These are phyloP conservation scores for Epichloe sibirici DNA, from an alignment of 2,329 filamentous ascomycete species.

Conservation along the genomic window DNA sequence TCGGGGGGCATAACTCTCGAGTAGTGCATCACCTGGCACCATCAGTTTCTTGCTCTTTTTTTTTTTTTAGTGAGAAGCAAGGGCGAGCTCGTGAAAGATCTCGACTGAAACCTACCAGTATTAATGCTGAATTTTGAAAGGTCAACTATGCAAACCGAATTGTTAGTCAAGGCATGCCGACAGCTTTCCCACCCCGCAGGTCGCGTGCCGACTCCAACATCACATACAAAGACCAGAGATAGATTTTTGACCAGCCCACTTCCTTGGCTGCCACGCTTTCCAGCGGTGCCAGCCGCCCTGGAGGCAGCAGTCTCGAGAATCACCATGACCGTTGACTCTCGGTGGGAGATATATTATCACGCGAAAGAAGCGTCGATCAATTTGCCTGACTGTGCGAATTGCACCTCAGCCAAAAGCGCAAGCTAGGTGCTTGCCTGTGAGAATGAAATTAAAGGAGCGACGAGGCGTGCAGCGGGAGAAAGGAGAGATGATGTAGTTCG, in stretches of 20 bases:
- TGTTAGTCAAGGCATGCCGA: conserved; percentile 6
- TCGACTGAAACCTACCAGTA: conserved; percentile 40
- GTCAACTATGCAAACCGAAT: conserved; percentile 44
- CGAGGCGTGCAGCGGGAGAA: not conserved
- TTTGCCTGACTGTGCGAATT: not conserved
- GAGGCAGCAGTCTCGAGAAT: conserved; percentile 10
- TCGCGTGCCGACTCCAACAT: not conserved
- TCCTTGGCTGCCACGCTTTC: conserved; percentile 1
- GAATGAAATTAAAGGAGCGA: conserved; percentile 2
- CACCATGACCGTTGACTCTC: conserved; percentile 8
- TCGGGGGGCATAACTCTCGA: conserved; percentile 82
- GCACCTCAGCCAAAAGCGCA: not conserved
- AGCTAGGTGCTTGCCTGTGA: not conserved
- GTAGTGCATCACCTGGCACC: conserved; percentile 72
- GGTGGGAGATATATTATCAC: not conserved
- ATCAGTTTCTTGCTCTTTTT: not conserved
- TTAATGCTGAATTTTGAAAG: conserved; percentile 62
- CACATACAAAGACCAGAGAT: conserved; percentile 12
- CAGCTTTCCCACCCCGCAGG: not conserved
- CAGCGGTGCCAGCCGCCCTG: conserved; percentile 5
- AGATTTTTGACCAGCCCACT: conserved; percentile 11
- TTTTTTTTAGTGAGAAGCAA: not conserved
- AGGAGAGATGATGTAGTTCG: not conserved
- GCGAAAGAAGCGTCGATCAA: not conserved
- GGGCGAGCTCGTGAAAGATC: not conserved